These are phyloP conservation scores for Rhodamnia rubescens DNA, from an alignment of 345 rosid genomes.

Conservation along the genomic window DNA sequence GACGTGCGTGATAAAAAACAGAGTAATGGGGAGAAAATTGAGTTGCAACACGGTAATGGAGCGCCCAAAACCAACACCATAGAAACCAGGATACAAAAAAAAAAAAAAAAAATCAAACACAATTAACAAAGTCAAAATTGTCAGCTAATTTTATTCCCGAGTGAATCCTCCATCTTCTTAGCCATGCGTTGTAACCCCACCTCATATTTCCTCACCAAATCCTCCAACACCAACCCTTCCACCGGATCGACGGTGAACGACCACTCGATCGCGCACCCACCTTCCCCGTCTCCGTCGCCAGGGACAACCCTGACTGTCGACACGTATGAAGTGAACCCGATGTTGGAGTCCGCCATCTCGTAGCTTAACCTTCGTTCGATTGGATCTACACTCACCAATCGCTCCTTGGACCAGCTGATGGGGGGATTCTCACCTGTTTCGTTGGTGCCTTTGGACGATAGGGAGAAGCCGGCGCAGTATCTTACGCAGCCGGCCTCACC, in stretches of 20 bases:
- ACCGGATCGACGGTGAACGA: slow-evolving; percentile 43
- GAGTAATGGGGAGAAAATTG: not conserved
- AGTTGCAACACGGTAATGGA: not conserved
- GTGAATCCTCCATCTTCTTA: slow-evolving; percentile 20
- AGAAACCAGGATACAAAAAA: not conserved
- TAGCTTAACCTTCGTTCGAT: slow-evolving; percentile 15
- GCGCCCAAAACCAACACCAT: not conserved
- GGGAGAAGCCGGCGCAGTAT: slow-evolving; percentile 35
- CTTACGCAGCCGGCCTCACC: slow-evolving; percentile 52
- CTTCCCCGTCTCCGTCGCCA: not conserved
- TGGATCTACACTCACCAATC: slow-evolving; percentile 29
- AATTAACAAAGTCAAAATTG: not conserved
- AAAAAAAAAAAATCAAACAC: not conserved
- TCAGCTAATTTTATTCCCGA: not conserved
- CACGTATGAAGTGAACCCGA: slow-evolving; percentile 44
- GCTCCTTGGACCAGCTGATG: slow-evolving; percentile 42
- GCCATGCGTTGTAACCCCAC: slow-evolving; percentile 18
- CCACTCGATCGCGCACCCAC: slow-evolving; percentile 60
- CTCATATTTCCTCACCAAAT: slow-evolving; percentile 27
- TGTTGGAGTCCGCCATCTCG: slow-evolving; percentile 48
- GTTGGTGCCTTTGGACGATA: not conserved
- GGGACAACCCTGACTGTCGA: slow-evolving; percentile 33
- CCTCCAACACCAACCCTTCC: slow-evolving; percentile 28
- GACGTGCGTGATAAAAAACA: not conserved
- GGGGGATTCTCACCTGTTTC: not conserved